Evolutionary conservation across 768 basidiomycete genomes (phyloP).

Genomic region (Russula emetica): DNA sequence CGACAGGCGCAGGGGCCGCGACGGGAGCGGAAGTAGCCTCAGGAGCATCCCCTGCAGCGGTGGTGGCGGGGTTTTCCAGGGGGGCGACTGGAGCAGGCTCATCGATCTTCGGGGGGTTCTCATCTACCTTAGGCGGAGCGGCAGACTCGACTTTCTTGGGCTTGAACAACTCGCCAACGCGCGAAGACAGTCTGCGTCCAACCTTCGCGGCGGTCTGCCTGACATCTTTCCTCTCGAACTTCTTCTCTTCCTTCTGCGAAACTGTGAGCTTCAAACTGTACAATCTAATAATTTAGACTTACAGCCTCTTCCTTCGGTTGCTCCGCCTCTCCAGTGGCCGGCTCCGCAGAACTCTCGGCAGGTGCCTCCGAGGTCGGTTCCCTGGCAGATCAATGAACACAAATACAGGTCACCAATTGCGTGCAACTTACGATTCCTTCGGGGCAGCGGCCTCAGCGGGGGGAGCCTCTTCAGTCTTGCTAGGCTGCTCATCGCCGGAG

Average conservation of each 20-base stretch:
- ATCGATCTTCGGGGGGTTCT: slow-evolving; percentile 85
- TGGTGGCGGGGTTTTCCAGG: slow-evolving; percentile 70
- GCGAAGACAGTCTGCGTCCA: slow-evolving; percentile 77
- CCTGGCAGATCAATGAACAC: not conserved
- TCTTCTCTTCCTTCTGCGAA: slow-evolving; percentile 44
- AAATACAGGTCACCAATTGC: not conserved
- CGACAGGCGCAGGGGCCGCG: slow-evolving; percentile 18
- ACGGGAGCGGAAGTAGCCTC: slow-evolving; percentile 30
- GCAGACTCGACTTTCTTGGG: slow-evolving; percentile 49
- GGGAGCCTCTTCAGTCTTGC: slow-evolving; percentile 45
- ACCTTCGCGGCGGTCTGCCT: slow-evolving; percentile 50
- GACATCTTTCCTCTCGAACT: slow-evolving; percentile 44
- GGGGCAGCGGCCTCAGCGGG: slow-evolving; percentile 59
- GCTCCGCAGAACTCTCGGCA: slow-evolving; percentile 34
- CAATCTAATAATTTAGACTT: not conserved
- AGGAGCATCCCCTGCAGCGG: slow-evolving; percentile 39
- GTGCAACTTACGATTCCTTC: slow-evolving; percentile 61
- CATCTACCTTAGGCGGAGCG: slow-evolving; percentile 77
- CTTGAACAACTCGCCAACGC: slow-evolving; percentile 82
- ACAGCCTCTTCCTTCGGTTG: slow-evolving; percentile 64
- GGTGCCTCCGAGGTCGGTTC: slow-evolving; percentile 35
- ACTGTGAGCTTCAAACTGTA: not conserved
- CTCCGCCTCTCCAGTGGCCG: slow-evolving; percentile 39
- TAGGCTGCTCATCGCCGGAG: slow-evolving; percentile 39
- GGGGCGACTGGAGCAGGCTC: slow-evolving; percentile 79